Evolutionary conservation across 2,329 filamentous ascomycete genomes (phyloP).

Genomic region (Ophiostoma montium): DNA sequence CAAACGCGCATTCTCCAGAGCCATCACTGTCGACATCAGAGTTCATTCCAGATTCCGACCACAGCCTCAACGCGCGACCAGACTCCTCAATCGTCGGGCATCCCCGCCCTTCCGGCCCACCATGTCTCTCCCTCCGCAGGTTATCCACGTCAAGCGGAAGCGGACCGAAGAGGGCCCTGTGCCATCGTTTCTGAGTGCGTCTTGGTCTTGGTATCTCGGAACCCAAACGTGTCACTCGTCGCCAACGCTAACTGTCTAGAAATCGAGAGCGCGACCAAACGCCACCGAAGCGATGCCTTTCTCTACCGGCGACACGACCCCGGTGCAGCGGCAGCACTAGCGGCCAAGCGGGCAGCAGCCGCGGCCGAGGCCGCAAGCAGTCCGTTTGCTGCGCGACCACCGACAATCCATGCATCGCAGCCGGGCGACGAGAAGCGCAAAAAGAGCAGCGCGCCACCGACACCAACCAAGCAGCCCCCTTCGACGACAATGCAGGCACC

Average conservation of each 20-base stretch:
- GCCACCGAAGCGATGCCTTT: conserved; percentile 37
- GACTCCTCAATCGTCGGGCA: no score
- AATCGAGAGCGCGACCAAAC: conserved; percentile 37
- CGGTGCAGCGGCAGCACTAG: conserved; percentile 3
- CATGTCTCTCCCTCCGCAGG: conserved; percentile 44
- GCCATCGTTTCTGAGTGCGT: conserved; percentile 30
- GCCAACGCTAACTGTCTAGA: conserved; percentile 4
- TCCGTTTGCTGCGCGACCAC: conserved; percentile 13
- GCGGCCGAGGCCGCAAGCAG: conserved; percentile 16
- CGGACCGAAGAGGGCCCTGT: conserved; percentile 38
- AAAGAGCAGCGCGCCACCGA: neutral
- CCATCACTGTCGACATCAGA: no score
- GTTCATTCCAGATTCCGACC: no score
- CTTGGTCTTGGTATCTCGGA: neutral
- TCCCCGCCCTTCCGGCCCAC: neutral
- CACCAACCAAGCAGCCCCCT: neutral
- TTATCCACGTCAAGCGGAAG: conserved; percentile 49
- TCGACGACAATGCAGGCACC: neutral
- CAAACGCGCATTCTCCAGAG: no score
- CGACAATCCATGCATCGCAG: conserved; percentile 31
- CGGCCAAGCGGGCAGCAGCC: conserved; percentile 5
- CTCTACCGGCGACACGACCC: conserved; percentile 40
- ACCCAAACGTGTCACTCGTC: conserved; percentile 10
- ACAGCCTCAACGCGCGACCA: neutral
- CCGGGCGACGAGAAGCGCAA: conserved; percentile 23